phyloP scores from a whole-genome alignment of 2,329 filamentous ascomycete genomes.

The Alternaria conjuncta region DNA sequence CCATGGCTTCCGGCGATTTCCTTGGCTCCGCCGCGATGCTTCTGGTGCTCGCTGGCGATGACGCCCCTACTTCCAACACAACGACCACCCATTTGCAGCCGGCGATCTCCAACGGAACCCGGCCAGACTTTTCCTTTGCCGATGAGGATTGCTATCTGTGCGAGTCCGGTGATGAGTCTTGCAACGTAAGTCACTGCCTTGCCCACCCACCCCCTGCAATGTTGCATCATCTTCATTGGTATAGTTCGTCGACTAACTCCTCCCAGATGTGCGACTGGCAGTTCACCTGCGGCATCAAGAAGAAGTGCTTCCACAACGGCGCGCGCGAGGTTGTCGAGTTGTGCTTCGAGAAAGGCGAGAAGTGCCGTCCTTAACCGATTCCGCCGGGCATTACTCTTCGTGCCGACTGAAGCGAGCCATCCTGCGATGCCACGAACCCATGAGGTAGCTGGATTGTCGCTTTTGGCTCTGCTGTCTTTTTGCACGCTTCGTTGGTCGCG shows the following conservation, averaged over 20 bases:
- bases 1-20: neutral
- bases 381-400: neutral
- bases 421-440: neutral
- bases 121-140: neutral
- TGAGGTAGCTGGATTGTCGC: neutral
- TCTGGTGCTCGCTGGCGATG: neutral
- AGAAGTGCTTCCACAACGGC: conserved; percentile 11
- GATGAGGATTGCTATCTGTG: conserved; percentile 6
- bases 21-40: conserved; percentile 1
- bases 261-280: conserved; percentile 9
- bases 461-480: neutral
- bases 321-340: conserved; percentile 6
- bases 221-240: neutral
- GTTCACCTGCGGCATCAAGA: conserved; percentile 17
- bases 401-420: neutral
- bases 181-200: conserved; percentile 2
- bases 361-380: neutral
- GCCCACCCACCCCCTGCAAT: neutral
- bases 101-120: neutral
- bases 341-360: conserved; percentile 14
- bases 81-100: neutral
- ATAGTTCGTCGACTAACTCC: conserved; percentile 5
- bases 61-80: neutral
- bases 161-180: neutral
- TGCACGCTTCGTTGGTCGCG: neutral